Conservation (phyloP, 306 rosid genomes). For the Vigna nakashimae region DNA sequence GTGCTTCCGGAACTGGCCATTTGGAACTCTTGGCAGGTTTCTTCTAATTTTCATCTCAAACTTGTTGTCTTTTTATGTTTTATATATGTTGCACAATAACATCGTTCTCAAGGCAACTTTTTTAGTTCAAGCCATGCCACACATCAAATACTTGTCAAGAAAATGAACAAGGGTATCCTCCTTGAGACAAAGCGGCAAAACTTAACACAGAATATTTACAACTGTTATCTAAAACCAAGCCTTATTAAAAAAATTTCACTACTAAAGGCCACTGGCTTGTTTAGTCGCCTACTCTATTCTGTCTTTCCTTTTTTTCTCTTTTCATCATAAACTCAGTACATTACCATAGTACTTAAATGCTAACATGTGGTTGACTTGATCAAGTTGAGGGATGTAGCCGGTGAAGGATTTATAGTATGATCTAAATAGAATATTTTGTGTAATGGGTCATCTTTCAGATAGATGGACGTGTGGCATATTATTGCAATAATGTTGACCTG, state of each 20-base stretch:
- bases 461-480: too few relatives aligned
- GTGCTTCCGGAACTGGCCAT: conserved; percentile 92
- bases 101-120: conserved; percentile 6
- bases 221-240: too few relatives aligned
- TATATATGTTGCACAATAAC: neutral
- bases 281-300: too few relatives aligned
- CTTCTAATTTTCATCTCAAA: conserved; percentile 28
- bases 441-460: neutral
- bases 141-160: too few relatives aligned
- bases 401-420: neutral
- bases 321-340: too few relatives aligned
- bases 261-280: too few relatives aligned
- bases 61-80: neutral
- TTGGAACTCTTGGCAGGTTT: conserved; percentile 93
- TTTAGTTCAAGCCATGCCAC: too few relatives aligned
- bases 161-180: too few relatives aligned
- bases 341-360: neutral
- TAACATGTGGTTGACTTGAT: neutral
- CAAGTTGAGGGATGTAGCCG: neutral
- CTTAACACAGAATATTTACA: too few relatives aligned
- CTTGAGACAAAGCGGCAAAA: too few relatives aligned
- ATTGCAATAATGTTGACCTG: neutral
- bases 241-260: too few relatives aligned
- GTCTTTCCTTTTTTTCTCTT: too few relatives aligned
- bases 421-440: neutral